Conservation (phyloP, 768 basidiomycete species). For the Lactarius deliciosus region DNA sequence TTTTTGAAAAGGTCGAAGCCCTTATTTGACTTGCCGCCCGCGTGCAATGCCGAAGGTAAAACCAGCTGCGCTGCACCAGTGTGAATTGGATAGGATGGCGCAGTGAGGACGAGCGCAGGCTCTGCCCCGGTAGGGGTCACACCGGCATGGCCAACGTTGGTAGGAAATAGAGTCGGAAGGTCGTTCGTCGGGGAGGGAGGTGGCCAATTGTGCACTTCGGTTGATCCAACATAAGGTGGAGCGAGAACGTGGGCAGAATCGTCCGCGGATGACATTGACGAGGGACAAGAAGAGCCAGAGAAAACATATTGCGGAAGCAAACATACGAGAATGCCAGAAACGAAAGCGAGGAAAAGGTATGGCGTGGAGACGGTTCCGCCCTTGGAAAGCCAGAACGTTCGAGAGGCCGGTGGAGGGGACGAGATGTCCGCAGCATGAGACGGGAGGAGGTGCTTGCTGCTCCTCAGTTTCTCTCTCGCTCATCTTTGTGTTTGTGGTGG, state of each 20-base stretch:
- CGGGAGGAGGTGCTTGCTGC: conserved; percentile 33
- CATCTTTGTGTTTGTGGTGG: conserved; percentile 13
- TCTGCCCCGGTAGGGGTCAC: conserved; percentile 80
- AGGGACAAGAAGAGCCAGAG: conserved; percentile 17
- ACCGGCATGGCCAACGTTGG: conserved; percentile 74
- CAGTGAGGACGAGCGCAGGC: conserved; percentile 67
- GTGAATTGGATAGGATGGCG: conserved; percentile 76
- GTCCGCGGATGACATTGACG: neutral
- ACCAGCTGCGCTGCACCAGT: conserved; percentile 67
- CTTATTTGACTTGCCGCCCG: conserved; percentile 30
- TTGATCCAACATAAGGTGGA: conserved; percentile 70
- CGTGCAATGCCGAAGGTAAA: conserved; percentile 42
- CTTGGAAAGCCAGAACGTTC: conserved; percentile 22
- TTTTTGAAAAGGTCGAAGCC: conserved; percentile 68
- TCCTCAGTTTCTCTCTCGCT: conserved; percentile 20
- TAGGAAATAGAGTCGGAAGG: conserved; percentile 71
- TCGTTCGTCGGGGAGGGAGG: conserved; percentile 72
- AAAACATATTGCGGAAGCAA: conserved; percentile 22
- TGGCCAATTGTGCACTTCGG: conserved; percentile 66
- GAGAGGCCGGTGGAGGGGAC: conserved; percentile 46
- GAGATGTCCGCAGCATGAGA: conserved; percentile 27
- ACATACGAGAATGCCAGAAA: conserved; percentile 25
- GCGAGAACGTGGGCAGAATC: conserved; percentile 40
- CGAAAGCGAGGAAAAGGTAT: conserved; percentile 23
- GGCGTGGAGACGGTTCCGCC: conserved; percentile 11